A percentile compares a stretch with the other conserved stretches of the same genome.
Conservation (phyloP, 2,329 filamentous ascomycete genomes). For the Didymella arachidicola region DNA sequence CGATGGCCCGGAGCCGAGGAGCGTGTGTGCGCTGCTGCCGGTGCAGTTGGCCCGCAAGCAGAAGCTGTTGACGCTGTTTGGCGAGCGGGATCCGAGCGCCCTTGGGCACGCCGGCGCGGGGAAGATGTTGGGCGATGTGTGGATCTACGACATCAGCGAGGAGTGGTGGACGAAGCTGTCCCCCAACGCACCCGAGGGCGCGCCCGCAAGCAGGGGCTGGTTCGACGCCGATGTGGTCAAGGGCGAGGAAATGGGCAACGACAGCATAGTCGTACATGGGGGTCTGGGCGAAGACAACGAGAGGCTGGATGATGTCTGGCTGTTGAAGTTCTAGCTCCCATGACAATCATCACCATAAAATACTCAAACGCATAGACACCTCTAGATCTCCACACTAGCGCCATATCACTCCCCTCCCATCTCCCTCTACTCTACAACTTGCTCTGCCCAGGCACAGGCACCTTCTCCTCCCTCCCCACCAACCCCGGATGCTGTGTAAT, state of each 20-base stretch:
- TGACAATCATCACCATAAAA: too few species aligned
- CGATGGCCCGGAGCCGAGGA: slow-evolving; percentile 58
- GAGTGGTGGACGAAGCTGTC: slow-evolving; percentile 47
- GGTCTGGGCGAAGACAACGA: slow-evolving; percentile 62
- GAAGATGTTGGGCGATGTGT: slow-evolving; percentile 63
- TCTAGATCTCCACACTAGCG: too few species aligned
- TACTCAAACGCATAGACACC: too few species aligned
- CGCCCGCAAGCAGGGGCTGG: slow-evolving; percentile 60
- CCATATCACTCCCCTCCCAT: too few species aligned
- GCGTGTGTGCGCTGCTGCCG: slow-evolving; percentile 58
- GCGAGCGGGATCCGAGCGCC: slow-evolving; percentile 62
- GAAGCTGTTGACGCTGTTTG: slow-evolving; percentile 61
- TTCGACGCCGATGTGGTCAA: slow-evolving; percentile 60
- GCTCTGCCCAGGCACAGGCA: slow-evolving; percentile 2
- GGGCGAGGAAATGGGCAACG: slow-evolving; percentile 32
- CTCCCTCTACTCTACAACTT: background rate
- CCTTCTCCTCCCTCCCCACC: slow-evolving; percentile 31
- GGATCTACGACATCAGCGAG: slow-evolving; percentile 54
- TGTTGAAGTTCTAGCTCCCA: slow-evolving; percentile 50
- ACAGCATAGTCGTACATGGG: slow-evolving; percentile 57
- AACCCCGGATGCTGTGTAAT: slow-evolving; percentile 30
- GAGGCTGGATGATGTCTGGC: slow-evolving; percentile 61
- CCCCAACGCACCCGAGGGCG: slow-evolving; percentile 28
- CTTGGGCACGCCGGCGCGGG: slow-evolving; percentile 64
- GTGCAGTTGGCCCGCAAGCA: slow-evolving; percentile 48